Evolutionary conservation across 257 asterid species (phyloP).

Genomic region (Orobanche coerulescens): DNA sequence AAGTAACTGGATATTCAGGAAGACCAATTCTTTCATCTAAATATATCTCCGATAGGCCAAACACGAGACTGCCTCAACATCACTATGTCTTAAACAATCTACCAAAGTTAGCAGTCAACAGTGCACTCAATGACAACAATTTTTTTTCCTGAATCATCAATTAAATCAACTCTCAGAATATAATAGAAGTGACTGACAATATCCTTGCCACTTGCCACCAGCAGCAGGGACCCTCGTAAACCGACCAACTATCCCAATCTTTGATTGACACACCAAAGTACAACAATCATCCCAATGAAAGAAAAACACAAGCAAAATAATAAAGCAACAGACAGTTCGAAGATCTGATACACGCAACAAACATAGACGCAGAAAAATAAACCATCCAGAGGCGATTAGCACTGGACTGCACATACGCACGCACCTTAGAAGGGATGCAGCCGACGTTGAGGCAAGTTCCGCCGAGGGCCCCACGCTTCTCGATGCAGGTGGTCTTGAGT

Average conservation of each 20-base stretch:
- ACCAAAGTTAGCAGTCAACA: neutral
- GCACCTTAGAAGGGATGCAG: conserved; percentile 54
- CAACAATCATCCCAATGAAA: neutral
- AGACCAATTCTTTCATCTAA: neutral
- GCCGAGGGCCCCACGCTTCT: conserved; percentile 94
- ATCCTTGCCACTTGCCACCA: neutral
- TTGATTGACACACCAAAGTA: neutral
- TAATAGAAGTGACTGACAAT: neutral
- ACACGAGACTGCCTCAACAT: conserved; percentile 4
- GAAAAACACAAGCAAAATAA: neutral
- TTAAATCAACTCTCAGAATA: neutral
- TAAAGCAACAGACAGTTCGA: neutral
- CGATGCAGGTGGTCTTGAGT: conserved; percentile 93
- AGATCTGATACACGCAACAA: neutral
- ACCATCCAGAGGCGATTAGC: neutral
- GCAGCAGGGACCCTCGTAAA: neutral
- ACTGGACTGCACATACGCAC: neutral
- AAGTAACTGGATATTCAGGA: neutral
- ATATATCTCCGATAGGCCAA: neutral
- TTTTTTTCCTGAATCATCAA: conserved; percentile 8
- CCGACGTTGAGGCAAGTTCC: conserved; percentile 99
- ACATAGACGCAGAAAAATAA: neutral
- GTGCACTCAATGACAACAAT: conserved; percentile 5
- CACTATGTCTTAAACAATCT: neutral
- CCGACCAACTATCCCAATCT: neutral